Evolutionary conservation across 768 basidiomycete genomes (phyloP), one percentile per base, ranked within the genome.

Genomic region (Lactarius akahatsu): DNA sequence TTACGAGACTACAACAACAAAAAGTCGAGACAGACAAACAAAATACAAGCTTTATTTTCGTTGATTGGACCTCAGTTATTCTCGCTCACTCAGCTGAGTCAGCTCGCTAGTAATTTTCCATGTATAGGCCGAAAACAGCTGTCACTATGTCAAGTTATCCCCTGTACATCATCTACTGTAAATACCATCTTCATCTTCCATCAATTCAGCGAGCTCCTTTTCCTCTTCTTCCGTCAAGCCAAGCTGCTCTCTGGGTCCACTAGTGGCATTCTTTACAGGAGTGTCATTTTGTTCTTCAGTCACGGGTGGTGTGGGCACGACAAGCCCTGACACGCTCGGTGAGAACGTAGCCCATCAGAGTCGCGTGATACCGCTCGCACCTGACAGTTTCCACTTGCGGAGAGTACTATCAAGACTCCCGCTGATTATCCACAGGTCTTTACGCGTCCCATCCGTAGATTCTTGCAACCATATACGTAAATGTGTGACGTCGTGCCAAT

Each of bases 161-260:
- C 15, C 8, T 16, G 6, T 20, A 61, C 13, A 9, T 11, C 30
- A 63, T 32, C 3, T 54, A 34, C 32, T 34, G 32, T 34, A 63
- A 18, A 56, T 56, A 54, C 30, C 38, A 57, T 23, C 54, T 34
- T 74, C 72, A 4, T 74, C 74, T 45, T 74, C 80, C 83, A 90
- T 83, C 43, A 97, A 76, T 73, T 94, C 94, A 43, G 87, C 94
- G 26, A 98, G 79, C 75, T 97, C 94, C 26, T 85, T 82, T 72
- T 95, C 94, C 76, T 97, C 96, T 61, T 96, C 96, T 72, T 90
- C 92, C 11, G 94, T 90, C 76, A 96, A 73, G n/a, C 28, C 47
- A 30, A 38, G 61, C 80, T 74, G 36, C 75, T 67, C 43, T 72
- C 69, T 38, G 43, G 43, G 11, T n/a, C 52, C 57, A 40, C 5